Conservation (phyloP, 768 basidiomycete genomes). For the Leucosporidium yakuticum region DNA sequence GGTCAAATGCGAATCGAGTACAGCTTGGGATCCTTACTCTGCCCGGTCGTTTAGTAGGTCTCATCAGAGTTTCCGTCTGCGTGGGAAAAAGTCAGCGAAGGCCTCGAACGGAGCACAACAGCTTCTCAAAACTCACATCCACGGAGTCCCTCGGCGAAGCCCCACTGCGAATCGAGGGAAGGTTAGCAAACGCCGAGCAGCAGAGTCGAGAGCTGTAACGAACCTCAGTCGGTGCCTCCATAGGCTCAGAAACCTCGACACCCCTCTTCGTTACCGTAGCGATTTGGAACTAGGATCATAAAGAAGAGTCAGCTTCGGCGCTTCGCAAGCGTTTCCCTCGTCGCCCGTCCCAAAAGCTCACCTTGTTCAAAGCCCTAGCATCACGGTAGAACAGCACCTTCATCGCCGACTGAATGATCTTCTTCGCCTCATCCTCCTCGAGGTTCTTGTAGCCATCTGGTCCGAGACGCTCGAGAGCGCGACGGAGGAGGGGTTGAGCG, state of each 20-base stretch:
- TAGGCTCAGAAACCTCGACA: slow-evolving; percentile 69
- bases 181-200: too few species aligned
- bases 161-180: slow-evolving; percentile 51
- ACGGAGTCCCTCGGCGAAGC: slow-evolving; percentile 83
- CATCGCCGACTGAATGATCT: slow-evolving; percentile 78
- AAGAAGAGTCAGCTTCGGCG: background rate
- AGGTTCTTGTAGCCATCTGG: slow-evolving; percentile 44
- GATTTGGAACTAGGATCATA: slow-evolving; percentile 78
- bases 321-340: background rate
- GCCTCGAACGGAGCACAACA: background rate
- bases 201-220: too few species aligned
- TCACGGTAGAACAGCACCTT: slow-evolving; percentile 93
- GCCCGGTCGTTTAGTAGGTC: slow-evolving; percentile 8
- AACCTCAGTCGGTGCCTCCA: slow-evolving; percentile 59
- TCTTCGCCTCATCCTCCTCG: slow-evolving; percentile 69
- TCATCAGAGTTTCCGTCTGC: slow-evolving; percentile 37
- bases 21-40: background rate
- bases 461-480: slow-evolving; percentile 65
- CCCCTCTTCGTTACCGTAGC: slow-evolving; percentile 77
- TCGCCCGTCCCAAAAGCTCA: slow-evolving; percentile 43
- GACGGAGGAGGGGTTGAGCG: slow-evolving; percentile 84
- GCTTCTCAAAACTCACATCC: slow-evolving; percentile 47
- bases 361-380: slow-evolving; percentile 92
- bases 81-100: too few species aligned
- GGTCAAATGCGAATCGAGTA: background rate